These are phyloP conservation scores for Mycena belliarum DNA, from an alignment of 768 basidiomycete genomes.

Conservation along the genomic window DNA sequence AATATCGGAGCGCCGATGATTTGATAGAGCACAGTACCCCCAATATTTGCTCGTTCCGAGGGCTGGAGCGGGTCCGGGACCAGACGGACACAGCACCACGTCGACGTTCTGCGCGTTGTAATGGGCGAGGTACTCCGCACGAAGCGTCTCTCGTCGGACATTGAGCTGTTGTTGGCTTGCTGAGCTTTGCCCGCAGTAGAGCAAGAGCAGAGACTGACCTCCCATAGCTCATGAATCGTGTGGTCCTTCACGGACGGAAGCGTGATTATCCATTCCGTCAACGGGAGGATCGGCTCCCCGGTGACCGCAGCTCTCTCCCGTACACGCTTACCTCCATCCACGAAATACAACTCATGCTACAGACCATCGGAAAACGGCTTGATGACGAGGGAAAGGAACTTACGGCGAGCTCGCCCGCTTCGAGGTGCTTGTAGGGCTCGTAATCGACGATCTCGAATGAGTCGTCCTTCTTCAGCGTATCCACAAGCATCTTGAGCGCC, in stretches of 20 bases:
- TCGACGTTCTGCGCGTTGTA: slow-evolving; percentile 42
- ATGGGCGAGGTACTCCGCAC: slow-evolving; percentile 34
- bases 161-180: neutral
- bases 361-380: neutral
- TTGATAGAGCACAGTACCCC: slow-evolving; percentile 24
- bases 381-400: slow-evolving; percentile 5
- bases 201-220: slow-evolving; percentile 21
- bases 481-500: slow-evolving; percentile 38
- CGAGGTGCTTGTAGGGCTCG: slow-evolving; percentile 34
- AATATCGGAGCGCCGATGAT: neutral
- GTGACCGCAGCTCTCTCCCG: slow-evolving; percentile 25
- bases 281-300: slow-evolving; percentile 37
- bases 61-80: slow-evolving; percentile 35
- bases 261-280: slow-evolving; percentile 38
- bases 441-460: slow-evolving; percentile 40
- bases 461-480: slow-evolving; percentile 33
- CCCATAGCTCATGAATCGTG: slow-evolving; percentile 28
- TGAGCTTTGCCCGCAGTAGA: neutral
- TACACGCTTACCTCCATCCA: slow-evolving; percentile 36
- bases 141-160: slow-evolving; percentile 31
- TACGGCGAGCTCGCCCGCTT: slow-evolving; percentile 36
- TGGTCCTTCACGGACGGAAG: slow-evolving; percentile 28
- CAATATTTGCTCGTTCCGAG: slow-evolving; percentile 40
- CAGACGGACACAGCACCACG: slow-evolving; percentile 39
- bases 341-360: slow-evolving; percentile 39